Conservation (phyloP, 176 grass and related monocot species). For the Oropetium thomaeum region DNA sequence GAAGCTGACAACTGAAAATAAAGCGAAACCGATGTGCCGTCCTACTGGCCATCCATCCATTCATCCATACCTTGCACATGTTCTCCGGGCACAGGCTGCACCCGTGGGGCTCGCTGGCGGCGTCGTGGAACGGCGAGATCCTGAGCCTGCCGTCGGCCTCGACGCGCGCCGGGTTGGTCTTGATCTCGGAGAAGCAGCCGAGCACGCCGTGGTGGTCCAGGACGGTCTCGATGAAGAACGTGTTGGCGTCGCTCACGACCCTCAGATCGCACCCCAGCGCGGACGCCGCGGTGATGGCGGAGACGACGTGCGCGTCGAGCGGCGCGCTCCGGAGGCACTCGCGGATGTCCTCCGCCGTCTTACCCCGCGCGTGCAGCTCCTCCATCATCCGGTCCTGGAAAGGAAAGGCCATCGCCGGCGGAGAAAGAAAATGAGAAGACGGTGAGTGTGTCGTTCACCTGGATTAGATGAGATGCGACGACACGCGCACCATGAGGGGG, state of each 20-base stretch:
- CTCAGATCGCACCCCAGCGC: constrained; percentile 66
- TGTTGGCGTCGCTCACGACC: constrained; percentile 86
- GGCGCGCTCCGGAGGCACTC: constrained; percentile 56
- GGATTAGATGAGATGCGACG: not conserved
- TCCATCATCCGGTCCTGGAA: constrained; percentile 76
- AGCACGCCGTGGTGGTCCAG: constrained; percentile 66
- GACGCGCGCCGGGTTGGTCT: constrained; percentile 55
- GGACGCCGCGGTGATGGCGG: constrained; percentile 55
- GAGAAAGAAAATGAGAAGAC: not conserved
- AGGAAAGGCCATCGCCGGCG: not conserved
- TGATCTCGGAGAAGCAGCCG: constrained; percentile 73
- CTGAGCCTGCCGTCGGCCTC: constrained; percentile 60
- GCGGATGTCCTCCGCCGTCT: constrained; percentile 55
- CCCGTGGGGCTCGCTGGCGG: constrained; percentile 41
- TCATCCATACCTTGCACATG: constrained; percentile 82
- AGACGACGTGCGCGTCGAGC: constrained; percentile 47
- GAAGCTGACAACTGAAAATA: constrained; percentile 3
- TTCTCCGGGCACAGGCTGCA: constrained; percentile 79
- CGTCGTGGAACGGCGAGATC: constrained; percentile 68
- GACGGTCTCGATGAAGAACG: constrained; percentile 81
- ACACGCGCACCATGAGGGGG: constrained; percentile 49
- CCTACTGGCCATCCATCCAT: constrained; percentile 16
- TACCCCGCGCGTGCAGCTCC: constrained; percentile 67
- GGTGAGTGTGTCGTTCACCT: not conserved
- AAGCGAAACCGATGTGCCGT: constrained; percentile 17